phyloP scores from a whole-genome alignment of 345 rosid genomes.

The Chamaenerion angustifolium region DNA sequence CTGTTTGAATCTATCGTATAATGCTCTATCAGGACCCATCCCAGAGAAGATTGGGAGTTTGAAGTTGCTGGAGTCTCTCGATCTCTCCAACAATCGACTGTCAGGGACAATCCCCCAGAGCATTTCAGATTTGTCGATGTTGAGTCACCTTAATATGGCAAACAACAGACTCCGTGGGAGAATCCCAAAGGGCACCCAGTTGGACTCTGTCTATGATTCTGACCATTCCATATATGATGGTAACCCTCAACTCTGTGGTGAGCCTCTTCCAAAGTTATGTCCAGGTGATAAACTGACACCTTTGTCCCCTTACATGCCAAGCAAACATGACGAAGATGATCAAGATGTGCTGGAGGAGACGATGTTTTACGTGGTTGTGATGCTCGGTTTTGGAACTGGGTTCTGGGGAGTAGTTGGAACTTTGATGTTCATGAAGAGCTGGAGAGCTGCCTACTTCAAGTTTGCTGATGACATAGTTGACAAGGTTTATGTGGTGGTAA shows the following conservation, averaged over 20 bases:
- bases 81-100: conserved; percentile 15
- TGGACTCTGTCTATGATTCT: neutral
- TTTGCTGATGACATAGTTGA: neutral
- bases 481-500: neutral
- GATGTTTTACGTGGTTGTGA: neutral
- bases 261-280: conserved; percentile 2
- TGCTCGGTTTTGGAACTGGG: conserved; percentile 1
- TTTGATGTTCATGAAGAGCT: conserved; percentile 1
- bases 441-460: conserved; percentile 6
- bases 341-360: neutral
- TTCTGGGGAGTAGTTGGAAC: conserved; percentile 5
- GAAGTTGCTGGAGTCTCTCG: conserved; percentile 15
- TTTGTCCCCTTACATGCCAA: neutral
- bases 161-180: conserved; percentile 12
- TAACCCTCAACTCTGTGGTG: conserved; percentile 4
- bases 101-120: conserved; percentile 16
- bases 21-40: conserved; percentile 12
- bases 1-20: conserved; percentile 16
- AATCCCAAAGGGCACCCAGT: neutral
- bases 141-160: conserved; percentile 16
- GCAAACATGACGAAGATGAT: neutral
- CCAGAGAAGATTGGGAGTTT: conserved; percentile 7
- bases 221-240: neutral
- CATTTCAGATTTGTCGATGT: conserved; percentile 5
- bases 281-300: neutral